Base-by-base conservation (phyloP, 1,284 basidiomycete genomes). In the Puccinia novopanici region DNA sequence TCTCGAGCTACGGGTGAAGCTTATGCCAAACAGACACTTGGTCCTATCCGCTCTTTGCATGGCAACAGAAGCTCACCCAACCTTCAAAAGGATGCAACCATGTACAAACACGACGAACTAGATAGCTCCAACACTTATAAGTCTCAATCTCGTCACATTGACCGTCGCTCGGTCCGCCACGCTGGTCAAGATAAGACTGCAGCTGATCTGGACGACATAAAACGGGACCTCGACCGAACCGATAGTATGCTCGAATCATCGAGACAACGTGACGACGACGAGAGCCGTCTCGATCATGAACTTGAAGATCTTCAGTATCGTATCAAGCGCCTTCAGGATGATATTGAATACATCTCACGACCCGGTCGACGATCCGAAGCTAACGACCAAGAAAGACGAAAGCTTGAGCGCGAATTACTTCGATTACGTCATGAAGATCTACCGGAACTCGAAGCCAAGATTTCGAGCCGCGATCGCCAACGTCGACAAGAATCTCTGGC, bases 361-460 rank as follows among this genome's bases (percentile, higher is more conserved):
- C 90, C 92, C 24, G 93, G 94, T 0, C 90, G 94, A 0, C 89
- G 91, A 80, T 90, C 91, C 12, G 86, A 88, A 6, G 89, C 90
- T 12, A 94, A 93, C 86, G 93, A 96, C 81, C 91, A 94, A 82
- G 94, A 97, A 85, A 89, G 92, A 75, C 88, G 97, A 48, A 90
- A 91, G 84, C 89, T 97, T 30, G 97, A 99, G 87, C 89, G 97
- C 55, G 94, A 98, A 84, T 88, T 98, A 55, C 86, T 98, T 83
- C 89, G 89, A 79, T 88, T 99, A 71, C 91, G 93, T 90, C 94
- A 98, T 84, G 94, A 97, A 85, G 90, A 92, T 78, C 88, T 99
- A 2, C 97, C 96, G 0, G 93, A 93, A 82, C 89, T 99, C 17
- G 95, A 98, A 86, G 89, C 91, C 84, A 91, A 91, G 84, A 90